These are phyloP conservation scores for Barbarea vulgaris DNA, from an alignment of 345 rosid genomes.

Conservation along the genomic window DNA sequence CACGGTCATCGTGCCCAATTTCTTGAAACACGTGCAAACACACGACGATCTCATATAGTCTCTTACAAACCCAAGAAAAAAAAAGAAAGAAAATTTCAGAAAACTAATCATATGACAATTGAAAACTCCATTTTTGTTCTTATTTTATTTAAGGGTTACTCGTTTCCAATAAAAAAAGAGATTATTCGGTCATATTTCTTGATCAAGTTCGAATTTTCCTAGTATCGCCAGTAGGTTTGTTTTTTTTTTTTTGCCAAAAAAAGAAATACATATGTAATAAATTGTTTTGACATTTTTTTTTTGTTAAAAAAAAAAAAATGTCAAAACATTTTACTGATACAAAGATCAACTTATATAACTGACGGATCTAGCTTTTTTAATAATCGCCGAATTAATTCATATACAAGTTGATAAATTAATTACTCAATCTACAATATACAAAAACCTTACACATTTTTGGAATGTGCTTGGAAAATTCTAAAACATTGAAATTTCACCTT, in stretches of 20 bases:
- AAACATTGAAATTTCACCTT: not conserved
- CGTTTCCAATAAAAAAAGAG: not conserved
- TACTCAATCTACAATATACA: not conserved
- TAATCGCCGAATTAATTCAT: not conserved
- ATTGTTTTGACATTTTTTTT: not conserved
- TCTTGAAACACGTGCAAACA: slow-evolving; percentile 24
- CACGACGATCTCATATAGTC: slow-evolving; percentile 10
- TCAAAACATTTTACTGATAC: not conserved
- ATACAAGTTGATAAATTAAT: too few relatives aligned
- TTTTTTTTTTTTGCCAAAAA: too few relatives aligned
- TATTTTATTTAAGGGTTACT: not conserved
- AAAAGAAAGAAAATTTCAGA: not conserved
- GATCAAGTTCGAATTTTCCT: not conserved
- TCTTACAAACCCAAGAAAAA: not conserved
- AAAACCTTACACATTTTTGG: not conserved
- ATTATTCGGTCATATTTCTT: not conserved
- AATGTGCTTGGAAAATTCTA: not conserved
- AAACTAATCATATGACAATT: slow-evolving; percentile 6
- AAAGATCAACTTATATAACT: too few relatives aligned
- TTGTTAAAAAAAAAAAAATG: too few relatives aligned
- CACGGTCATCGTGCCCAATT: slow-evolving; percentile 1
- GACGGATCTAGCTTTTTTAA: not conserved
- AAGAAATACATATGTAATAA: too few relatives aligned
- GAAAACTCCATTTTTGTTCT: not conserved
- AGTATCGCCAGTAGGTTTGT: not conserved